A percentile compares a stretch with the other conserved stretches of the same genome.
These are phyloP conservation scores for Termitomyces sp. DNA, from an alignment of 768 basidiomycete species.

Conservation along the genomic window DNA sequence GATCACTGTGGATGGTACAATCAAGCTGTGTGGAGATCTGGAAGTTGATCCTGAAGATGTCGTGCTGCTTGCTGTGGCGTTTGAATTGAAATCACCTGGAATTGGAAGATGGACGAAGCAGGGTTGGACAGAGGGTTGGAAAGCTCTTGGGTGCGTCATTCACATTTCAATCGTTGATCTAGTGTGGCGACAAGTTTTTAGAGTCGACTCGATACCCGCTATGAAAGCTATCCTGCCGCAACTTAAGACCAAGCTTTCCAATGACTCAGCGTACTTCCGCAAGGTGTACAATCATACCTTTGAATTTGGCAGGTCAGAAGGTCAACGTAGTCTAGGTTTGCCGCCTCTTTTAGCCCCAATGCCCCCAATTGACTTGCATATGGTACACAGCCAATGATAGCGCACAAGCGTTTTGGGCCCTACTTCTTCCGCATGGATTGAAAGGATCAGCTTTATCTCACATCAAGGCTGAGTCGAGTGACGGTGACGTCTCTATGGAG, in stretches of 20 bases:
- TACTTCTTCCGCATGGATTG: constrained; percentile 75
- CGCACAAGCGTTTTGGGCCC: constrained; percentile 73
- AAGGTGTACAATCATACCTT: constrained; percentile 82
- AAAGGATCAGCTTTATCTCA: constrained; percentile 62
- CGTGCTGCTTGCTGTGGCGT: constrained; percentile 79
- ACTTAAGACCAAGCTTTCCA: constrained; percentile 59
- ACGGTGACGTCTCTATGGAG: constrained; percentile 49
- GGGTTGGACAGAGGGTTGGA: constrained; percentile 85
- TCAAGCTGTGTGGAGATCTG: constrained; percentile 71
- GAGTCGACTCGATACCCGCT: constrained; percentile 60
- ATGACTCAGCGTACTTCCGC: constrained; percentile 68
- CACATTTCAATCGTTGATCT: not conserved
- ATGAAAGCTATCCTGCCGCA: constrained; percentile 59
- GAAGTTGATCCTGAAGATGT: constrained; percentile 76
- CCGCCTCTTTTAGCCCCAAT: constrained; percentile 4
- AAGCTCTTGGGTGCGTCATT: constrained; percentile 51
- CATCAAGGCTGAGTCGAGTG: constrained; percentile 29
- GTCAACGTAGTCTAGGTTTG: constrained; percentile 79
- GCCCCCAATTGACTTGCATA: not conserved
- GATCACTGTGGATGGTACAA: constrained; percentile 79
- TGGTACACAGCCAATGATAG: constrained; percentile 54
- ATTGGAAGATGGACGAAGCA: constrained; percentile 70
- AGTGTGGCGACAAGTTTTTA: constrained; percentile 24
- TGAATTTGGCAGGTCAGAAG: constrained; percentile 70
- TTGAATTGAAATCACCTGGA: constrained; percentile 71